Conservation (phyloP, 2,329 filamentous ascomycete genomes). For the Colletotrichum lupini region DNA sequence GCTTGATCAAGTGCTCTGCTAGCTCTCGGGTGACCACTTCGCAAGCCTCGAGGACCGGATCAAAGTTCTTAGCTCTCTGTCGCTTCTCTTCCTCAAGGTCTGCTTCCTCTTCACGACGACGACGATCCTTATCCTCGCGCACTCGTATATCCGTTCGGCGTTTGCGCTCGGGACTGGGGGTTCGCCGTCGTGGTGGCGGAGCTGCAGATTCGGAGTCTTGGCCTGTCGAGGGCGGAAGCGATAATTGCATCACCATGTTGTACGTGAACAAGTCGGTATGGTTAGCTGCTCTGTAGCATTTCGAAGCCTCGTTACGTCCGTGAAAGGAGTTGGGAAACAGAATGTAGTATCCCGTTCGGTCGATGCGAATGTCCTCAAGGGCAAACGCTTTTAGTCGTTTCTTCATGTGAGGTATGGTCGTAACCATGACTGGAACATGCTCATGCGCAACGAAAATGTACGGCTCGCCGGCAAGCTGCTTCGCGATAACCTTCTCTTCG, state of each 20-base stretch:
- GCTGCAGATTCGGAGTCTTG: constrained; percentile 30
- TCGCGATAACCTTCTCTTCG: constrained; percentile 74
- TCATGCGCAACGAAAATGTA: constrained; percentile 91
- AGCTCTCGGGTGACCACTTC: constrained; percentile 84
- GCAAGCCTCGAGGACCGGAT: constrained; percentile 88
- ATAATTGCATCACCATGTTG: constrained; percentile 88
- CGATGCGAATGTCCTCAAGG: constrained; percentile 84
- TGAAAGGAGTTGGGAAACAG: constrained; percentile 83
- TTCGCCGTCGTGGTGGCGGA: constrained; percentile 45
- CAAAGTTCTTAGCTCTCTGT: constrained; percentile 86
- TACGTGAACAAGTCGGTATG: constrained; percentile 92
- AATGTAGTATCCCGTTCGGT: constrained; percentile 90
- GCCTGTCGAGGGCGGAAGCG: constrained; percentile 42
- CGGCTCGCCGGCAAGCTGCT: constrained; percentile 80
- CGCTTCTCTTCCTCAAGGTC: constrained; percentile 92
- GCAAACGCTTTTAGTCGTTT: constrained; percentile 86
- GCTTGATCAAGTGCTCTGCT: constrained; percentile 85
- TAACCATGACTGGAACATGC: constrained; percentile 86
- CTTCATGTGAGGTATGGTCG: constrained; percentile 90
- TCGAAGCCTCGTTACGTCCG: constrained; percentile 83
- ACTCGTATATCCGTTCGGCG: constrained; percentile 58
- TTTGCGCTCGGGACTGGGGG: constrained; percentile 49
- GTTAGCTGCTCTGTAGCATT: constrained; percentile 83
- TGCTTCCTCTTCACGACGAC: constrained; percentile 77
- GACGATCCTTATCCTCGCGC: constrained; percentile 73